Evolutionary conservation across 257 asterid genomes (phyloP).

Genomic region (Nicotiana sylvestris): DNA sequence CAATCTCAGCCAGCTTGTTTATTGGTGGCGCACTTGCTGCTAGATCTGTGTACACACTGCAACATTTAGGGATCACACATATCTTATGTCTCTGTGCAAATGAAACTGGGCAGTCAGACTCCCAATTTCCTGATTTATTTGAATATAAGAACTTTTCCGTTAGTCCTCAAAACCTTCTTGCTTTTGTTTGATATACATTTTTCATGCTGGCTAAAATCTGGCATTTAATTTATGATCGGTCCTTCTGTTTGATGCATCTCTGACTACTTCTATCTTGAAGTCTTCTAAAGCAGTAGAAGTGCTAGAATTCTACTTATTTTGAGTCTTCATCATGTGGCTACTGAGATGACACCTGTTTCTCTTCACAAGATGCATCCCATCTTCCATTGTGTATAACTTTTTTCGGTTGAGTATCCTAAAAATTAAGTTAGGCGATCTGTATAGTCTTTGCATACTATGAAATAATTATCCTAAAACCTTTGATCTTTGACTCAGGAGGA

Average conservation of each 20-base stretch:
- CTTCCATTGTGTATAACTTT: not conserved
- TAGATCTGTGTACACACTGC: constrained; percentile 83
- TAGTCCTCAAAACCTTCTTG: constrained; percentile 29
- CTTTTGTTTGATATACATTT: not conserved
- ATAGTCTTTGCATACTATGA: not conserved
- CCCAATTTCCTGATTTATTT: constrained; percentile 82
- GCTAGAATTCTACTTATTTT: not conserved
- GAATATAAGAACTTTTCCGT: constrained; percentile 82
- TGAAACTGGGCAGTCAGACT: constrained; percentile 95
- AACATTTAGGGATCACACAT: constrained; percentile 84
- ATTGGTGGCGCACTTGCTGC: constrained; percentile 98
- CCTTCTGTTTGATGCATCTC: not conserved
- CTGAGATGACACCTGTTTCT: not conserved
- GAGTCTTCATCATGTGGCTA: not conserved
- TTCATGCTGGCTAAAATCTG: not conserved
- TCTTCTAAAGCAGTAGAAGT: not conserved
- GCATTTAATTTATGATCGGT: not conserved
- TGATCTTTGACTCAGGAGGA: not conserved
- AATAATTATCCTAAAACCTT: not conserved
- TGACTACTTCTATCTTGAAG: not conserved
- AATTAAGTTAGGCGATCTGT: not conserved
- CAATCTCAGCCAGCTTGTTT: constrained; percentile 49
- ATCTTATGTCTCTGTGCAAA: constrained; percentile 88
- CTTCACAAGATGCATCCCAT: not conserved
- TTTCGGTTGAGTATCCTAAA: not conserved